A percentile compares a stretch with the other conserved stretches of the same genome.
phyloP scores from a whole-genome alignment of 108 stramenopile genomes.

The Nannochloropsis salina region DNA sequence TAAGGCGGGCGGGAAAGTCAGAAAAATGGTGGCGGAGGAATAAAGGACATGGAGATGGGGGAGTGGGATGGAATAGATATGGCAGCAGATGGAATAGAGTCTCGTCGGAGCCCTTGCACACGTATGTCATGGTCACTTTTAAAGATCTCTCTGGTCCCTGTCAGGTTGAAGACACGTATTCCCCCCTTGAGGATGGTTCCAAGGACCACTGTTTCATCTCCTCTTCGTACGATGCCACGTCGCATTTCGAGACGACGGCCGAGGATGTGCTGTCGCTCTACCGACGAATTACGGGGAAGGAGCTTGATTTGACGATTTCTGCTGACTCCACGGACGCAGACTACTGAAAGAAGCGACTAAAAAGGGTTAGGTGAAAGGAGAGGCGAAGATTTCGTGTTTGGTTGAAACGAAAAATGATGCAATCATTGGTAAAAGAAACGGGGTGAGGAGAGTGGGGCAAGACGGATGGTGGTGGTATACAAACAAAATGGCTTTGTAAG shows the following conservation, averaged over 20 bases:
- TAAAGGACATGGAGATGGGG: not conserved
- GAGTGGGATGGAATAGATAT: not conserved
- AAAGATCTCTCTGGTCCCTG: not conserved
- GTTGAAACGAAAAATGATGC: too few relatives aligned
- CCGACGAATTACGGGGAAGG: constrained; percentile 88
- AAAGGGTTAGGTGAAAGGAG: not conserved
- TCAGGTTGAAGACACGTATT: constrained; percentile 70
- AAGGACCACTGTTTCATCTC: constrained; percentile 88
- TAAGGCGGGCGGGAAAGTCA: not conserved
- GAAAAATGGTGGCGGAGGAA: not conserved
- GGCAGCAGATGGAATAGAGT: not conserved
- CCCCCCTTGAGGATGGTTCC: constrained; percentile 77
- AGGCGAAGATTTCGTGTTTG: not conserved
- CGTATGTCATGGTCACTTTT: not conserved
- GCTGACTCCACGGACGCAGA: constrained; percentile 45
- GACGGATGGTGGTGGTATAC: not conserved
- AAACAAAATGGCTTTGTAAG: too few relatives aligned
- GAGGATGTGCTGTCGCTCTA: constrained; percentile 82
- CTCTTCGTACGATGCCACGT: constrained; percentile 90
- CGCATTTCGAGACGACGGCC: constrained; percentile 91
- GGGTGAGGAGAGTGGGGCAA: not conserved
- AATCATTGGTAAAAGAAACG: not conserved
- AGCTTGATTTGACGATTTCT: constrained; percentile 76
- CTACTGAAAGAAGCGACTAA: not conserved
- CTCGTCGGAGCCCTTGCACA: not conserved